A percentile compares a stretch with the other conserved stretches of the same genome.
These are phyloP conservation scores for Fraxinus sp. DNA, from an alignment of 305 asterid species.

Conservation along the genomic window DNA sequence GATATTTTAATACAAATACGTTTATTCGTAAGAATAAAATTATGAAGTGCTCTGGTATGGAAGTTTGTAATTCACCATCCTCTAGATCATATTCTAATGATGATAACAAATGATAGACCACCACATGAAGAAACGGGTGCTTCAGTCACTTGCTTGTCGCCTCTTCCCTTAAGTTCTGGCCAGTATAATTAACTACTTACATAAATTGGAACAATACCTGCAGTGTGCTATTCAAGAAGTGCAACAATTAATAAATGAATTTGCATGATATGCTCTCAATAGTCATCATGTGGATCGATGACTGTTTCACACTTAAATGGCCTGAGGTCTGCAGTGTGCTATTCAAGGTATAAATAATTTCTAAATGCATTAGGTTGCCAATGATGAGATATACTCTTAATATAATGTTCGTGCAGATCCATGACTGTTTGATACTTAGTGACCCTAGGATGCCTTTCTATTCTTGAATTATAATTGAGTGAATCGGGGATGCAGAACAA, in stretches of 20 bases:
- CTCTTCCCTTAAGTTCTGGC: constrained; percentile 9
- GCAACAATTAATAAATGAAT: not conserved
- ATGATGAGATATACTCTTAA: not conserved
- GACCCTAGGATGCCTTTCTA: not conserved
- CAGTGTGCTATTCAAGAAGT: not conserved
- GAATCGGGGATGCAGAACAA: constrained; percentile 53
- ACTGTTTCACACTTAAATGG: constrained; percentile 15
- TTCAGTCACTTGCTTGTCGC: not conserved
- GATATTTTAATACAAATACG: not conserved
- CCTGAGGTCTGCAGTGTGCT: constrained; percentile 1
- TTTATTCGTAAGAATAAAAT: not conserved
- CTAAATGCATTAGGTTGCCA: not conserved
- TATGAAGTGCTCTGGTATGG: not conserved
- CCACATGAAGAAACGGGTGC: not conserved
- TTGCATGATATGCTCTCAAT: not conserved
- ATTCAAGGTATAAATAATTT: not conserved
- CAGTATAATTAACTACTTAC: not conserved
- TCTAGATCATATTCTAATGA: constrained; percentile 2
- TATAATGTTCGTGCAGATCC: constrained; percentile 19
- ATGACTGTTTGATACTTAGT: constrained; percentile 12
- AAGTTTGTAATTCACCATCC: not conserved
- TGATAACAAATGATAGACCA: not conserved
- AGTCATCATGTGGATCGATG: constrained; percentile 19
- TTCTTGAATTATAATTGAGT: constrained; percentile 26
- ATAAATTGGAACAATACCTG: not conserved